Percentiles rank a stretch among this genome's conserved stretches.
Conservation (phyloP, 2,329 filamentous ascomycete genomes). For the Nothomitra cinnamomea region DNA sequence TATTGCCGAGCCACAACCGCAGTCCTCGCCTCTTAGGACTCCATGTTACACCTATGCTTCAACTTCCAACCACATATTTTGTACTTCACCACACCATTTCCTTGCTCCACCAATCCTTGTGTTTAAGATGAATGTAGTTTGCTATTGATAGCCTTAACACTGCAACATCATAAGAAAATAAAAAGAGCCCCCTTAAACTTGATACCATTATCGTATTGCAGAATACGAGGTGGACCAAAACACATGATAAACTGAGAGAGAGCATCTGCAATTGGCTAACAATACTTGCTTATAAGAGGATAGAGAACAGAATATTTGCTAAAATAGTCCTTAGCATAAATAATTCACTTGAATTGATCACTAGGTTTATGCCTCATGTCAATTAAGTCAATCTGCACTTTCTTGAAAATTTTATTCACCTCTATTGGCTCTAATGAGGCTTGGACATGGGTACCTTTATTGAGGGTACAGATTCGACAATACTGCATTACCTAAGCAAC, state of each 20-base stretch:
- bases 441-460: no score
- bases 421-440: no score
- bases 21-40: no score
- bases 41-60: no score
- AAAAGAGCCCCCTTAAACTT: background rate
- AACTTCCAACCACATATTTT: no score
- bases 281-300: background rate
- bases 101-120: background rate
- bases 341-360: constrained; percentile 9
- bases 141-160: background rate
- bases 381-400: constrained; percentile 11
- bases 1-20: no score
- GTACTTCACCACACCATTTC: no score
- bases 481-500: no score
- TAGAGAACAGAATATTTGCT: background rate
- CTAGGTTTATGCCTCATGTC: constrained; percentile 9
- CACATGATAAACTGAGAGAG: background rate
- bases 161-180: background rate
- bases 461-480: no score
- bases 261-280: background rate
- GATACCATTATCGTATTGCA: background rate
- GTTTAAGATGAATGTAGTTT: background rate
- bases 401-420: no score
- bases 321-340: constrained; percentile 11
- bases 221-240: background rate